Evolutionary conservation across 495 filamentous ascomycete genomes (phyloP).

Genomic region (Aspergillus avenaceus): DNA sequence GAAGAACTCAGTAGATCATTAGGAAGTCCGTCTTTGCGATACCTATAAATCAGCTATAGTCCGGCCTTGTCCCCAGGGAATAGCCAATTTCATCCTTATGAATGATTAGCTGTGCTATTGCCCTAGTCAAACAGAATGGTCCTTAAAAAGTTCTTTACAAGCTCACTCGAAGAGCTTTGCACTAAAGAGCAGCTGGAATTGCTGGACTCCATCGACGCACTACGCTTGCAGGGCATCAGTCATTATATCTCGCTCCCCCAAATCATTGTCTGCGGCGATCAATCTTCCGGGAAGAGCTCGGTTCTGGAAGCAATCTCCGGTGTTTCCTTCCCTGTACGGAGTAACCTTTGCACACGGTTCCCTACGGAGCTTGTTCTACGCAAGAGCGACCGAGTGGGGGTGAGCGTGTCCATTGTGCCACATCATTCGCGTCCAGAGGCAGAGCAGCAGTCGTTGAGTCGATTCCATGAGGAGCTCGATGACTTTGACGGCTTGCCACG

Average conservation of each 20-base stretch:
- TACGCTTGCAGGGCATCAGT: slow-evolving; percentile 54
- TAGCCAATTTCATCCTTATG: no score
- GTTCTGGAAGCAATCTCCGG: slow-evolving; percentile 64
- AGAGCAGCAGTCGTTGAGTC: slow-evolving; percentile 17
- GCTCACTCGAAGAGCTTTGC: slow-evolving; percentile 14
- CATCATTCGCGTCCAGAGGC: slow-evolving; percentile 19
- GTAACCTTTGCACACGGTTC: slow-evolving; percentile 53
- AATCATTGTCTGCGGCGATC: slow-evolving; percentile 60
- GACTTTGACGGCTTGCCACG: slow-evolving; percentile 27
- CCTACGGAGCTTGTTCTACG: slow-evolving; percentile 56
- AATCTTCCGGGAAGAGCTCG: slow-evolving; percentile 36
- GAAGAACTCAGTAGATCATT: no score
- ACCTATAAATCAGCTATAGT: no score
- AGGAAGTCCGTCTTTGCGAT: no score
- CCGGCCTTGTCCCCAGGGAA: no score
- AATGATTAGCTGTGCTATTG: not conserved
- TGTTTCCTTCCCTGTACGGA: slow-evolving; percentile 52
- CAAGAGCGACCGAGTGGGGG: slow-evolving; percentile 21
- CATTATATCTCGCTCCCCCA: slow-evolving; percentile 53
- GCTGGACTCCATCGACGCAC: slow-evolving; percentile 53
- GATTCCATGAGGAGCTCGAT: slow-evolving; percentile 33
- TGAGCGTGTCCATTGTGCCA: slow-evolving; percentile 37
- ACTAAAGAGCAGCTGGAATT: slow-evolving; percentile 43
- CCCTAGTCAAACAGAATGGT: slow-evolving; percentile 1
- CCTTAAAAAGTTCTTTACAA: slow-evolving; percentile 6